phyloP scores from a whole-genome alignment of 805 yeast genomes.

The Yueomyces sp. region DNA sequence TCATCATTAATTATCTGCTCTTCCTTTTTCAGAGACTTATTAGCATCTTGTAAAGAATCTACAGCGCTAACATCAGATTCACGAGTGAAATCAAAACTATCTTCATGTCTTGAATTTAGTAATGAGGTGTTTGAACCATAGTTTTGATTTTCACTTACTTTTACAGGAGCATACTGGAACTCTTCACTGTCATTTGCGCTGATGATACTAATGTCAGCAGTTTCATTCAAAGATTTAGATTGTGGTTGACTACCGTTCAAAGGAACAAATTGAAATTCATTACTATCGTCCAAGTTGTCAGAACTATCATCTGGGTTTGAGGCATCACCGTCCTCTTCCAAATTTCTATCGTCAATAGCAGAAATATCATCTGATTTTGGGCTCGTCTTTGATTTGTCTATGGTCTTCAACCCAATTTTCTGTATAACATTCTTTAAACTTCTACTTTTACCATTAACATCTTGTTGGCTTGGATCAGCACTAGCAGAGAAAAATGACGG shows the following conservation, averaged over 20 bases:
- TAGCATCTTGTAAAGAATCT: not conserved
- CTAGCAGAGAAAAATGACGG: not conserved
- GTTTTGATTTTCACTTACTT: not conserved
- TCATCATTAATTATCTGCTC: not conserved
- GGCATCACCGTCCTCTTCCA: not conserved
- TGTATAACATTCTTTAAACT: not conserved
- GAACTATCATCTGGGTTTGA: not conserved
- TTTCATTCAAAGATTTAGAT: not conserved
- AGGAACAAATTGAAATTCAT: not conserved
- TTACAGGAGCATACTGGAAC: not conserved
- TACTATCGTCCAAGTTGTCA: not conserved
- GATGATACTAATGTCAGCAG: not conserved
- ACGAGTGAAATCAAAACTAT: not conserved
- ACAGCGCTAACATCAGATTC: too few species aligned
- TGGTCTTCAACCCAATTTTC: not conserved
- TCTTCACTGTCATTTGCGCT: not conserved
- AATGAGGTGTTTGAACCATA: not conserved
- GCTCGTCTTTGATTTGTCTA: not conserved
- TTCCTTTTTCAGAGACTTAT: not conserved
- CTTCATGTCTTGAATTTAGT: not conserved
- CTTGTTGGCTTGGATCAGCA: not conserved
- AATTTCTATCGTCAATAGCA: too few species aligned
- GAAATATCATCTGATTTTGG: not conserved
- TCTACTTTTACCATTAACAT: not conserved
- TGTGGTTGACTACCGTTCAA: not conserved